Evolutionary conservation across 2,329 filamentous ascomycete species (phyloP), one percentile per base, ranked within the genome.

Genomic region (Pseudocercospora macadamiae): DNA sequence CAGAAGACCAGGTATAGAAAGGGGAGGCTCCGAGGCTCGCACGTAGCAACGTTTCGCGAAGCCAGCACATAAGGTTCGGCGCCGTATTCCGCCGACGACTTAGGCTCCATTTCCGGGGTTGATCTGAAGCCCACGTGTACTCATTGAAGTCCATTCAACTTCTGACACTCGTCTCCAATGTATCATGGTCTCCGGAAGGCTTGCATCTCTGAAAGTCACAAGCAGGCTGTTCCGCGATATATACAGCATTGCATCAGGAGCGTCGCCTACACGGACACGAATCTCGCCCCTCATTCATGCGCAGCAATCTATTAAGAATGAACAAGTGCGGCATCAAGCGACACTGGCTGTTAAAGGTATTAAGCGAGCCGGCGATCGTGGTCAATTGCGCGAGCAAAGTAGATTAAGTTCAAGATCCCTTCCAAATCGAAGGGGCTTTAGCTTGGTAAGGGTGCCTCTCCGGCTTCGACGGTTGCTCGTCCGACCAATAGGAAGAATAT

Each of bases 331-430:
- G 8, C 7, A 39, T 5, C 7, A 16, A 9, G n/a, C 34, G 34
- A 39, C 8, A 16, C 34, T 9, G 34, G 9, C 5, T 14, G 34
- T 9, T 5, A 39, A 25, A 45, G 14, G 42, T 25, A 45, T 45
- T 45, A 45, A 25, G 42, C 42, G 42, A 47, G 19, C 42, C 42
- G 42, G 23, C 42, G 42, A 47, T 47, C 42, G 42, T 10, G 19
- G 16, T 47, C 19, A 26, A 47, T 47, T 47, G 42, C 42, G 42
- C 23, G 23, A 47, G 23, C 42, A 47, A 9, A 21, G 42, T 26
- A 28, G 42, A 47, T 47, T 47, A 28, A 14, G 10, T 45, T 47
- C 42, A 47, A 47, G 23, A 23, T 47, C 19, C 26, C 23, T 25
- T 47, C 42, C 42, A 25, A 25, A 45, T 25, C 18, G 39, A 45